phyloP scores from a whole-genome alignment of 1,139 yeast genomes.

The Kurtzmaniella quercitrusa region DNA sequence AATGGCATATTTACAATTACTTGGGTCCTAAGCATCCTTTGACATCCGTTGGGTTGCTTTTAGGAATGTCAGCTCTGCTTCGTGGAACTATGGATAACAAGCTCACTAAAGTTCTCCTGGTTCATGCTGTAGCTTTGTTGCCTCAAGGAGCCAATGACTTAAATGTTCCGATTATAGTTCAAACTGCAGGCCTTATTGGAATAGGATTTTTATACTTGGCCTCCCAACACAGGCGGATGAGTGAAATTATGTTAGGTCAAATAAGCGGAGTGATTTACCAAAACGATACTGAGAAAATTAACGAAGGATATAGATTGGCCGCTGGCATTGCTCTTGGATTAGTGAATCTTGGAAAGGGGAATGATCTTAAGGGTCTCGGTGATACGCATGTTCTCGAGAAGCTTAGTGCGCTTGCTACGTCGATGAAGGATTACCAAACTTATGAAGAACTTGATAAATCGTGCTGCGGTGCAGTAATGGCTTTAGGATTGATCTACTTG shows the following conservation, averaged over 20 bases:
- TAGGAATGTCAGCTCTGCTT: constrained; percentile 92
- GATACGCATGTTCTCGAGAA: constrained; percentile 72
- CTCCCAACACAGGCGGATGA: constrained; percentile 83
- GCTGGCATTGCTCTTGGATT: constrained; percentile 88
- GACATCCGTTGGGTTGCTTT: constrained; percentile 79
- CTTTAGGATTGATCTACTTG: constrained; percentile 70
- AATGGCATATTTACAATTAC: constrained; percentile 95
- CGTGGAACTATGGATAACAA: constrained; percentile 82
- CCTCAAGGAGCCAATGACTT: constrained; percentile 91
- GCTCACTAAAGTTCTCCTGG: constrained; percentile 84
- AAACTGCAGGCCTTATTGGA: constrained; percentile 88
- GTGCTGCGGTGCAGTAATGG: constrained; percentile 76
- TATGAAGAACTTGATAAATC: constrained; percentile 66
- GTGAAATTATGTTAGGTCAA: constrained; percentile 72
- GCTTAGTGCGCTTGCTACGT: constrained; percentile 56
- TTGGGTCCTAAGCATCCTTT: constrained; percentile 84
- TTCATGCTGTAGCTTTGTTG: constrained; percentile 86
- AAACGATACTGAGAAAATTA: constrained; percentile 52
- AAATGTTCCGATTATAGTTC: constrained; percentile 79
- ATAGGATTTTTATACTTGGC: constrained; percentile 79
- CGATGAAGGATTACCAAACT: constrained; percentile 68
- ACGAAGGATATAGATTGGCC: constrained; percentile 83
- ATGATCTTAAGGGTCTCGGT: constrained; percentile 54
- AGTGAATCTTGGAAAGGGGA: constrained; percentile 80
- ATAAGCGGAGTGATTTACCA: constrained; percentile 53